These are phyloP conservation scores for Zoysia matrella DNA, from an alignment of 202 grass and related monocot species.

Conservation along the genomic window DNA sequence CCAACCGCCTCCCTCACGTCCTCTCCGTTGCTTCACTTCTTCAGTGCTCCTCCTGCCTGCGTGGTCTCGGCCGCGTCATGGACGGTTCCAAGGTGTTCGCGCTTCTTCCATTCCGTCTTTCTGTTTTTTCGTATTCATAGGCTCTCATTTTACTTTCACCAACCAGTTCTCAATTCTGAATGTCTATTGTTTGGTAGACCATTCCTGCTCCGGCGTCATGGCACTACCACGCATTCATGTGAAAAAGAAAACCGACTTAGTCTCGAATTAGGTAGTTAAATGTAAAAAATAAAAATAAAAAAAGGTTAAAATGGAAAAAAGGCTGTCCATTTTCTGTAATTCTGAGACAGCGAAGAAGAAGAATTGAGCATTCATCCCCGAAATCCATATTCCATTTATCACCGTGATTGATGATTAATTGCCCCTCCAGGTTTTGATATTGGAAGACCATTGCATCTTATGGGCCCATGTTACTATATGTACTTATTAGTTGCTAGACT, in stretches of 20 bases:
- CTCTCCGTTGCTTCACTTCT: background rate
- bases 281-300: background rate
- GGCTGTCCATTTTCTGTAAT: background rate
- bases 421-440: background rate
- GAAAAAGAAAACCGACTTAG: background rate
- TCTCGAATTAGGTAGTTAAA: background rate
- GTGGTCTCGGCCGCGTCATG: conserved; percentile 3
- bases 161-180: background rate
- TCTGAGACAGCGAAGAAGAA: background rate
- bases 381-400: background rate
- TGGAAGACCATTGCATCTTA: background rate
- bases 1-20: background rate
- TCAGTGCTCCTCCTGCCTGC: background rate
- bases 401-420: background rate
- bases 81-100: conserved; percentile 10
- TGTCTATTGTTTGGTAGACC: background rate
- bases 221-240: background rate
- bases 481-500: conserved; percentile 2
- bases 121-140: background rate
- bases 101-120: background rate
- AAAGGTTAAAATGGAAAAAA: too few species aligned
- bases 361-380: background rate
- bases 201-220: background rate
- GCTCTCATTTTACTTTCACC: background rate
- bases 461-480: background rate